A percentile compares a stretch with the other conserved stretches of the same genome.
These are phyloP conservation scores for Salix arbutifolia DNA, from an alignment of 345 rosid genomes.

Conservation along the genomic window DNA sequence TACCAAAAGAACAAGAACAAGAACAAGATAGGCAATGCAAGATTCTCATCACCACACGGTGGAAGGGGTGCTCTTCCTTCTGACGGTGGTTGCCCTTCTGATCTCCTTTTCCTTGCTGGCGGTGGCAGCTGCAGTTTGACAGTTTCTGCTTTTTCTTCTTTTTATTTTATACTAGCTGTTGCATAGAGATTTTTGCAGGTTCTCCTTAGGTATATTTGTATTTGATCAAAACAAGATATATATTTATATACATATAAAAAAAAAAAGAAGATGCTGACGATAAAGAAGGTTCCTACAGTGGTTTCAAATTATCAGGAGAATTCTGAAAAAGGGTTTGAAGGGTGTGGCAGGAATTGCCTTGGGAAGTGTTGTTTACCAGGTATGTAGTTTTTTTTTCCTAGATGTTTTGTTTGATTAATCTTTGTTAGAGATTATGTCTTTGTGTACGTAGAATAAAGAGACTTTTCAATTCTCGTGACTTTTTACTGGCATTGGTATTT, in stretches of 20 bases:
- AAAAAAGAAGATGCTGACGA: slow-evolving; percentile 52
- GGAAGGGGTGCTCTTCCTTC: slow-evolving; percentile 99
- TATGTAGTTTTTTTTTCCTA: slow-evolving; percentile 8
- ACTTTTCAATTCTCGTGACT: no score
- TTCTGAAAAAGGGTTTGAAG: slow-evolving; percentile 45
- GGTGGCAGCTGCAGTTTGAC: slow-evolving; percentile 44
- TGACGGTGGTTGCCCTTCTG: slow-evolving; percentile 99
- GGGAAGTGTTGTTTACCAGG: slow-evolving; percentile 69
- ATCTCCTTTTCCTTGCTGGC: slow-evolving; percentile 98
- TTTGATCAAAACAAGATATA: no score
- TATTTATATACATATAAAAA: no score
- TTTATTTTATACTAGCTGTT: not conserved
- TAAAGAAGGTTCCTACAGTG: slow-evolving; percentile 84
- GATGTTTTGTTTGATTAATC: not conserved
- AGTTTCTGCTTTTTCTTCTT: not conserved
- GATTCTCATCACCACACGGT: slow-evolving; percentile 93
- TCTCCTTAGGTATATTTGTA: no score
- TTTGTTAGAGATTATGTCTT: no score
- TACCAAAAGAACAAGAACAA: no score
- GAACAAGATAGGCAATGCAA: no score
- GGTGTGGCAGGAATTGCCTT: slow-evolving; percentile 81
- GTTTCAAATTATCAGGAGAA: slow-evolving; percentile 80
- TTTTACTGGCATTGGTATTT: no score
- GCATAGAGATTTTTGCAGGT: no score
- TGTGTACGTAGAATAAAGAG: no score